These are phyloP conservation scores for Ampelocalamus luodianensis DNA, from an alignment of 176 grass and related monocot species.

Conservation along the genomic window DNA sequence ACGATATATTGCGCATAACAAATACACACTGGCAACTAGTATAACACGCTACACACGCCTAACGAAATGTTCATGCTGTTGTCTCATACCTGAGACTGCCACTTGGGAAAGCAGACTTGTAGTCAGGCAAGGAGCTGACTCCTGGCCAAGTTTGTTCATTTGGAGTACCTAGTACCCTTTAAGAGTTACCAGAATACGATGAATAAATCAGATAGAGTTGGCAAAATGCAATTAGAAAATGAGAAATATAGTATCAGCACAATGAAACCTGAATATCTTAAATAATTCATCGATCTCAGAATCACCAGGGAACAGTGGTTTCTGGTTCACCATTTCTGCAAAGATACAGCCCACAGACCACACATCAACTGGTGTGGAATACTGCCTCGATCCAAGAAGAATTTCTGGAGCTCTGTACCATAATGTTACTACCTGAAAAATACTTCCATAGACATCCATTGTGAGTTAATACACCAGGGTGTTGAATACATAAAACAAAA, in stretches of 20 bases:
- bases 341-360: conserved; percentile 98
- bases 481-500: conserved; percentile 1
- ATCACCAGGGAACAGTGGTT: conserved; percentile 86
- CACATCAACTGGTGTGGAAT: conserved; percentile 93
- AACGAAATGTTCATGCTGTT: conserved; percentile 26
- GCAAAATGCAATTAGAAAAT: conserved; percentile 14
- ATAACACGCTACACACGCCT: background rate
- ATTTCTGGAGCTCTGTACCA: conserved; percentile 98
- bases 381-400: conserved; percentile 80
- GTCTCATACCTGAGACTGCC: conserved; percentile 66
- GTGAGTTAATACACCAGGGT: conserved; percentile 29
- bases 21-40: background rate
- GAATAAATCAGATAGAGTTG: conserved; percentile 27
- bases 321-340: conserved; percentile 97
- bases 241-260: conserved; percentile 23
- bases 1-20: background rate
- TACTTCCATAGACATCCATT: conserved; percentile 37
- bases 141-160: conserved; percentile 95
- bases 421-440: conserved; percentile 89
- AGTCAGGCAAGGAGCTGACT: conserved; percentile 76
- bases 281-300: conserved; percentile 96
- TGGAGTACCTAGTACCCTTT: conserved; percentile 83
- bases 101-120: conserved; percentile 93
- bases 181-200: background rate
- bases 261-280: conserved; percentile 88